Evolutionary conservation across 768 basidiomycete species (phyloP).

Genomic region (Pleurotus platypus): DNA sequence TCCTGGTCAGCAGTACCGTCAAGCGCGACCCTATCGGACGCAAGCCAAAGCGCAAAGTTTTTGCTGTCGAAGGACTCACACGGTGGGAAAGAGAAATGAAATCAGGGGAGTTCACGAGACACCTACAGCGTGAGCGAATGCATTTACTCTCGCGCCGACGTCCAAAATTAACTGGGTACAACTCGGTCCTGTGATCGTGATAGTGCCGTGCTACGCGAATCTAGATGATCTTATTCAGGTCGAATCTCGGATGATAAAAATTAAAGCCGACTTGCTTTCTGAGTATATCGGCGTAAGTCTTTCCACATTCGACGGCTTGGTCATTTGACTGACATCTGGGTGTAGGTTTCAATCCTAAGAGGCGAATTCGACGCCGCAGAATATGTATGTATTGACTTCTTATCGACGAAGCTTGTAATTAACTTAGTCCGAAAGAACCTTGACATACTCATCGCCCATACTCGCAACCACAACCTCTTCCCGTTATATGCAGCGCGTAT

Average conservation of each 20-base stretch:
- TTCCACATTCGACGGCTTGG: neutral
- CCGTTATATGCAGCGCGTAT: conserved; percentile 55
- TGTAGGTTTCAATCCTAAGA: conserved; percentile 61
- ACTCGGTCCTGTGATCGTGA: neutral
- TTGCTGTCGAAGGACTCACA: conserved; percentile 59
- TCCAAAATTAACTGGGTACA: too few relatives aligned
- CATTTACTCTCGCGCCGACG: neutral
- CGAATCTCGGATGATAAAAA: conserved; percentile 46
- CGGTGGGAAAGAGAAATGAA: conserved; percentile 44
- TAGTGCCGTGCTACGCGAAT: conserved; percentile 58
- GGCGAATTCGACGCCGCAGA: conserved; percentile 67
- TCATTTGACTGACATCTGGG: neutral
- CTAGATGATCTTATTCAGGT: conserved; percentile 45
- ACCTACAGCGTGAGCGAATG: conserved; percentile 31
- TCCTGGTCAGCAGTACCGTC: conserved; percentile 60
- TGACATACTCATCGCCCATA: conserved; percentile 52
- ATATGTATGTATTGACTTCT: conserved; percentile 33
- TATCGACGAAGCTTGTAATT: neutral
- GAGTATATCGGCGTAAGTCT: conserved; percentile 61
- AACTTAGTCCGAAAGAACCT: conserved; percentile 29
- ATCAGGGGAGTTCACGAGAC: conserved; percentile 20
- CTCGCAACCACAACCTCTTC: conserved; percentile 58
- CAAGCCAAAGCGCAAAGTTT: conserved; percentile 69
- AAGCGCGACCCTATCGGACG: conserved; percentile 74
- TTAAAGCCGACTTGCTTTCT: conserved; percentile 69